Evolutionary conservation across 768 basidiomycete genomes (phyloP).

Genomic region (Tylopilus cervinicoccineus): DNA sequence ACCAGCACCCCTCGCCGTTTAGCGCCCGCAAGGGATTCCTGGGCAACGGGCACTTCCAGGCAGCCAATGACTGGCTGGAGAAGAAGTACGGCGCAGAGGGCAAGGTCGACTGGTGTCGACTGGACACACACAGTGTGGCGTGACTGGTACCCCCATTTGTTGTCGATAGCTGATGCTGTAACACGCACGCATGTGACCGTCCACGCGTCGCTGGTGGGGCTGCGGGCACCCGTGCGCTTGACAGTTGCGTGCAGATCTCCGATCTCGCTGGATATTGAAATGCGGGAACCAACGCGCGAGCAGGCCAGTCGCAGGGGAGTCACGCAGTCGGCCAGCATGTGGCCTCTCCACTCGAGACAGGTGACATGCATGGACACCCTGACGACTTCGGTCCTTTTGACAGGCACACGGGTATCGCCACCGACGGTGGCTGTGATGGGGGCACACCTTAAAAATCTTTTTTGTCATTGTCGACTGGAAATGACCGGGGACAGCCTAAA

Average conservation of each 20-base stretch:
- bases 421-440: slow-evolving; percentile 29
- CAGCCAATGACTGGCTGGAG: slow-evolving; percentile 85
- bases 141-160: slow-evolving; percentile 20
- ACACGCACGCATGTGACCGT: slow-evolving; percentile 13
- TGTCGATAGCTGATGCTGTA: slow-evolving; percentile 25
- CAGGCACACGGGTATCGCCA: slow-evolving; percentile 7
- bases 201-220: slow-evolving; percentile 16
- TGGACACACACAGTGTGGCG: slow-evolving; percentile 30
- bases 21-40: slow-evolving; percentile 78
- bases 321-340: slow-evolving; percentile 7
- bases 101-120: slow-evolving; percentile 69
- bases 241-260: slow-evolving; percentile 15
- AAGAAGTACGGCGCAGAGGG: slow-evolving; percentile 69
- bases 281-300: slow-evolving; percentile 13
- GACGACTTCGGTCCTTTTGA: slow-evolving; percentile 19
- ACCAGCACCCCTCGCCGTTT: slow-evolving; percentile 80
- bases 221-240: slow-evolving; percentile 13
- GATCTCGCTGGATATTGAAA: slow-evolving; percentile 27
- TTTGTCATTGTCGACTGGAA: slow-evolving; percentile 22
- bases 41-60: slow-evolving; percentile 85
- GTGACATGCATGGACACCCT: background rate
- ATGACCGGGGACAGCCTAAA: slow-evolving; percentile 26
- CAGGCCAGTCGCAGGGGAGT: too few relatives aligned
- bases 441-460: slow-evolving; percentile 29
- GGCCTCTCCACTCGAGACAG: slow-evolving; percentile 5